A percentile compares a stretch with the other conserved stretches of the same genome.
These are phyloP conservation scores for Termitomyces sp. DNA, from an alignment of 768 basidiomycete genomes.

Conservation along the genomic window DNA sequence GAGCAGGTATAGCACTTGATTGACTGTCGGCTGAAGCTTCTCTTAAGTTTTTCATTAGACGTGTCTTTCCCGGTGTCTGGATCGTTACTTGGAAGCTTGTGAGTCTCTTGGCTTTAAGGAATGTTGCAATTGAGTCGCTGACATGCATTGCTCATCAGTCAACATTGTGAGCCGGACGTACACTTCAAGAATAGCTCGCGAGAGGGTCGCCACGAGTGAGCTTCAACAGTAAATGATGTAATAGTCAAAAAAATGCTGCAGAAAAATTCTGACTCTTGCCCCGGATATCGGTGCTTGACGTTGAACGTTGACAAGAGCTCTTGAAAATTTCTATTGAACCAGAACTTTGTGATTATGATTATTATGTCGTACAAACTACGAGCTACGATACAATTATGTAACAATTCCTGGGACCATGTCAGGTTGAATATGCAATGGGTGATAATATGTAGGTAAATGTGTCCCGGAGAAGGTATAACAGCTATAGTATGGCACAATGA, in stretches of 20 bases:
- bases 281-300: not conserved
- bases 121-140: not conserved
- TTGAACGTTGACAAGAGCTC: not conserved
- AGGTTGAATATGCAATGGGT: slow-evolving; percentile 1
- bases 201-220: slow-evolving; percentile 15
- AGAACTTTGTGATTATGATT: slow-evolving; percentile 17
- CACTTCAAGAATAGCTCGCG: slow-evolving; percentile 49
- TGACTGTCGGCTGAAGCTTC: not conserved
- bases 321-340: not conserved
- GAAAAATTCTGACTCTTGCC: not conserved
- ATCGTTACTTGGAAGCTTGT: slow-evolving; percentile 86
- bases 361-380: slow-evolving; percentile 6
- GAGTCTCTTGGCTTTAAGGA: slow-evolving; percentile 26
- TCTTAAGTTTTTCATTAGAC: slow-evolving; percentile 41
- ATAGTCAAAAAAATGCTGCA: not conserved
- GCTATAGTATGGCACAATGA: not conserved
- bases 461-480: not conserved
- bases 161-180: slow-evolving; percentile 75
- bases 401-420: slow-evolving; percentile 3
- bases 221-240: slow-evolving; percentile 1
- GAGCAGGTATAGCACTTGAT: slow-evolving; percentile 51
- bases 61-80: slow-evolving; percentile 70
- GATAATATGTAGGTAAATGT: slow-evolving; percentile 2
- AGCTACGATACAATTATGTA: slow-evolving; percentile 13
- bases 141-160: slow-evolving; percentile 36